Evolutionary conservation across 768 basidiomycete species (phyloP).

Genomic region (Pulveroboletus sp.): DNA sequence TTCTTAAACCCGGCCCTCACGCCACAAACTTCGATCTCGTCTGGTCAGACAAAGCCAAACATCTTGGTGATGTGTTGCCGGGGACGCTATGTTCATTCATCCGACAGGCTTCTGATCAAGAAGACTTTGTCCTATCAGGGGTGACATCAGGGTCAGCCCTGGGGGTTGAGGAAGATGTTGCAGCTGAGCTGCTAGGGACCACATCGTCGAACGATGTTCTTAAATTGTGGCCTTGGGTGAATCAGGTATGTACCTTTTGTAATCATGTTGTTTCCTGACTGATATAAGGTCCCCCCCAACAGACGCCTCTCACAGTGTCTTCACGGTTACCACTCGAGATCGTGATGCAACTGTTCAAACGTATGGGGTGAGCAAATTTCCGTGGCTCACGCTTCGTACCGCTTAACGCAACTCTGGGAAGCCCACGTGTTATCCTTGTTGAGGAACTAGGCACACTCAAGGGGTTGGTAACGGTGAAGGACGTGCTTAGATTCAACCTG

Average conservation of each 20-base stretch:
- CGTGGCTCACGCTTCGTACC: background rate
- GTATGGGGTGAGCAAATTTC: slow-evolving; percentile 79
- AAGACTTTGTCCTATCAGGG: slow-evolving; percentile 45
- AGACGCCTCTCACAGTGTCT: slow-evolving; percentile 95
- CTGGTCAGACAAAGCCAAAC: slow-evolving; percentile 65
- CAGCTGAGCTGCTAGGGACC: slow-evolving; percentile 60
- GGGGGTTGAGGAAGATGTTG: slow-evolving; percentile 66
- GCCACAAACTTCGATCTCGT: background rate
- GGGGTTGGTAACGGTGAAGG: slow-evolving; percentile 94
- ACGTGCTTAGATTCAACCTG: slow-evolving; percentile 85
- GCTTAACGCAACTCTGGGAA: slow-evolving; percentile 29
- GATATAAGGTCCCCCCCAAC: slow-evolving; percentile 2
- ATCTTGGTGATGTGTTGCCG: slow-evolving; percentile 54
- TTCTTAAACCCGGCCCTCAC: background rate
- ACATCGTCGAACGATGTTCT: slow-evolving; percentile 56
- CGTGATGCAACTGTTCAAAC: slow-evolving; percentile 95
- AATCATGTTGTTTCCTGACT: background rate
- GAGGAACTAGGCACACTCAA: slow-evolving; percentile 79
- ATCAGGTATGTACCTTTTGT: slow-evolving; percentile 58
- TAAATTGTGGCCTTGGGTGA: slow-evolving; percentile 89
- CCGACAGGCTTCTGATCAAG: slow-evolving; percentile 46
- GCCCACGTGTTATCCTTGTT: slow-evolving; percentile 95
- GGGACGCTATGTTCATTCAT: slow-evolving; percentile 76
- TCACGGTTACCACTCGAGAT: slow-evolving; percentile 92
- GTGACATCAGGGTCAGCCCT: slow-evolving; percentile 47